Percentiles rank a stretch among this genome's conserved stretches.
These are phyloP conservation scores for Alnus rubra DNA, from an alignment of 306 rosid genomes.

Conservation along the genomic window DNA sequence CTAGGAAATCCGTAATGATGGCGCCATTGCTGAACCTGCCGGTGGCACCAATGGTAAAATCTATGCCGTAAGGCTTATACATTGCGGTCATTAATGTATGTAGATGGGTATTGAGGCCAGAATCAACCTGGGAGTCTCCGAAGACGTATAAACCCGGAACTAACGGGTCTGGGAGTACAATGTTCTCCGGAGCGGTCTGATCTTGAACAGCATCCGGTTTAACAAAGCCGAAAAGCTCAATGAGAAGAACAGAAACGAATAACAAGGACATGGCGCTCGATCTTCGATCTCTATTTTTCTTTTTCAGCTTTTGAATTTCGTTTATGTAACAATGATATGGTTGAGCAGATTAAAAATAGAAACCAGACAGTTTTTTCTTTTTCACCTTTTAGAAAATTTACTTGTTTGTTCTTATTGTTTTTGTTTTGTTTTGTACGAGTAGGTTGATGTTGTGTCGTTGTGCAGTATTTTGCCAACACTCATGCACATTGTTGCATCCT, in stretches of 20 bases:
- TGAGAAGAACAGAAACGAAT: not conserved
- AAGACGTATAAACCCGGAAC: not conserved
- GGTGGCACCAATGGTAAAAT: conserved; percentile 6
- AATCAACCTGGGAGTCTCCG: not conserved
- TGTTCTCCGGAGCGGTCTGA: not conserved
- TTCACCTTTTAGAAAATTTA: not conserved
- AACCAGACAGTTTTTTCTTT: not conserved
- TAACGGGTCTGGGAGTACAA: not conserved
- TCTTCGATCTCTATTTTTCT: not conserved
- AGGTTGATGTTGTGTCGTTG: not conserved
- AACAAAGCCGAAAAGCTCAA: not conserved
- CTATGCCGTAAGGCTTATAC: not conserved
- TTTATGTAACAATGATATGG: not conserved
- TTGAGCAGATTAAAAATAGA: not conserved
- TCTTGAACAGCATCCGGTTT: not conserved
- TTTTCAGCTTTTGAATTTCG: not conserved
- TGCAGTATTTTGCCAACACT: not conserved
- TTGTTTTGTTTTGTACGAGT: no score
- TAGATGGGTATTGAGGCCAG: not conserved
- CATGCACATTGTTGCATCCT: not conserved
- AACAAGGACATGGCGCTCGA: not conserved
- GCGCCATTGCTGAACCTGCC: conserved; percentile 3
- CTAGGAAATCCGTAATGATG: not conserved
- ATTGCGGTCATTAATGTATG: not conserved
- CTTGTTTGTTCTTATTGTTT: no score